Percentiles rank a stretch among this genome's conserved stretches.
These are phyloP conservation scores for Magnolia officinalis DNA, from an alignment of 164 flowering plant species.

Conservation along the genomic window DNA sequence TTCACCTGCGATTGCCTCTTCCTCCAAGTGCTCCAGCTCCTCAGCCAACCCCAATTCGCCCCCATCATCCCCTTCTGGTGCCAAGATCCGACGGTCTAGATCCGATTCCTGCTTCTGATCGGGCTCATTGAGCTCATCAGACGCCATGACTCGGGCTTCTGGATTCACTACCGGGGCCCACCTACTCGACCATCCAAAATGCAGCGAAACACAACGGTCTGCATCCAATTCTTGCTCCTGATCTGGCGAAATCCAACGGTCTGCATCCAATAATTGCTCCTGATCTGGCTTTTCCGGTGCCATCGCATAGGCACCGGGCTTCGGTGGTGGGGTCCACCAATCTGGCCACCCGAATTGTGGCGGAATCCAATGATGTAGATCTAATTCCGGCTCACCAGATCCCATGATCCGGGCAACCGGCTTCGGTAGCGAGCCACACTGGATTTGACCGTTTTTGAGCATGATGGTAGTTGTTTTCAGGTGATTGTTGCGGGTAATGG, in stretches of 20 bases:
- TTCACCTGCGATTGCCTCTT: conserved; percentile 59
- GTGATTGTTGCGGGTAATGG: neutral
- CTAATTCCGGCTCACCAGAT: too few relatives aligned
- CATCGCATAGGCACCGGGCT: too few relatives aligned
- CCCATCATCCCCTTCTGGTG: conserved; percentile 22
- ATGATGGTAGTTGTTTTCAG: too few relatives aligned
- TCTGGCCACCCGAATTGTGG: too few relatives aligned
- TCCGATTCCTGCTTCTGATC: neutral
- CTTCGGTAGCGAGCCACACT: too few relatives aligned
- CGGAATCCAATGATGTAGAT: too few relatives aligned
- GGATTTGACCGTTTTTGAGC: too few relatives aligned
- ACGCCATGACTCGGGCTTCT: neutral
- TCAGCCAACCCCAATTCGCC: conserved; percentile 28
- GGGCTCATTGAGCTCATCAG: neutral
- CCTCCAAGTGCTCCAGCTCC: conserved; percentile 54
- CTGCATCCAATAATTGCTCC: neutral
- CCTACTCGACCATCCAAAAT: neutral
- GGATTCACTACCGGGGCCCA: neutral
- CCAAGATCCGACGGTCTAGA: conserved; percentile 5
- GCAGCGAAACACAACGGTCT: neutral
- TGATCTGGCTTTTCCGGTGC: neutral
- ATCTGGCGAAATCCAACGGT: neutral
- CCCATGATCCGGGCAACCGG: too few relatives aligned
- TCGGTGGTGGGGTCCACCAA: too few relatives aligned
- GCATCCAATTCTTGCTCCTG: neutral